Evolutionary conservation across 2,329 filamentous ascomycete species (phyloP), one percentile per base, ranked within the genome.

Genomic region (Graphiopsis chlorocephala): DNA sequence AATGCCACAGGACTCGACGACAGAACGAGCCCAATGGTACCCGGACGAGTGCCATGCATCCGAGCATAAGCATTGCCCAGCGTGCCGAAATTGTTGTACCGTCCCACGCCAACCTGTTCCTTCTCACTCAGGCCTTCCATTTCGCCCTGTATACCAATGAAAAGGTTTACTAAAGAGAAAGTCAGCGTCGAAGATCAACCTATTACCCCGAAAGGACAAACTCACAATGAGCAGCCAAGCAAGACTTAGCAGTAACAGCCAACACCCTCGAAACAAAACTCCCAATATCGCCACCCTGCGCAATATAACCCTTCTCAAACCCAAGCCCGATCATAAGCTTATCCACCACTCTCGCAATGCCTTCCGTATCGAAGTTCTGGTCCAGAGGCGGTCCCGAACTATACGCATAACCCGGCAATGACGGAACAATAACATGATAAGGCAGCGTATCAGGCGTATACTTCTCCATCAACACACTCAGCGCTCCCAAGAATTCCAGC

Each of bases 221-320:
- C 68, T 52, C 53, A 69, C 68, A 45, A 59, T 72, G 70, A 53
- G 75, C 72, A 33, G 79, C 84, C 72, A 82, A 84, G 72, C 83
- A 86, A 53, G 80, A 78, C 0, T 78, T 70, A 55, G 80, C 79
- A 0, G 71, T 73, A 0, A 73, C 75, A 4, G 78, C 80, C 52
- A 86, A 71, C 0, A 78, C 67, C 14, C 83, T 73, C 0, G 79
- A 74, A 4, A 86, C 64, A 28, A 77, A 73, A 50, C 78, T 79
- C 2, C 84, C 83, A 1, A 88, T 76, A 68, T 88, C 86, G 3
- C 86, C 86, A 11, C 86, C 86, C 71, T 87, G 85, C 0, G 79
- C 78, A 8, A 86, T 72, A 67, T 88, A 88, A 2, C 81, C 82
- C 0, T 68, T 66, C 0, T 75, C 77, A 55, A 87, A 85, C 0